Evolutionary conservation across 768 basidiomycete genomes (phyloP).

Genomic region (Suillus clintonianus): DNA sequence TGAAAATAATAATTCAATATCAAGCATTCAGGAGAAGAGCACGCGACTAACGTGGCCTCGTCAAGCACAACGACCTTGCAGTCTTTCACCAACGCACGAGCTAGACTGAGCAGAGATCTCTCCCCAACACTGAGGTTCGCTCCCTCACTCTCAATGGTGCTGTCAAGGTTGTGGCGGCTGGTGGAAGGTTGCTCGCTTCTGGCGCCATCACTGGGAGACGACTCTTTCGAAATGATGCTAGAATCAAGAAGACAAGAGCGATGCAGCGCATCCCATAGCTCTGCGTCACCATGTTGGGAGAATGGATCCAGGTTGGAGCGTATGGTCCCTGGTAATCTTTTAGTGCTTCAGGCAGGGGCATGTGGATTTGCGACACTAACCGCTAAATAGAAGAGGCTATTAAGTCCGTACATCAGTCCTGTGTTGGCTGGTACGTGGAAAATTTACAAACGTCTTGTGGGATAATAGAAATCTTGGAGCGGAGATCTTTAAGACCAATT

Average conservation of each 20-base stretch:
- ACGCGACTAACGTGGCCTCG: constrained; percentile 31
- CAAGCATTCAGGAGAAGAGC: constrained; percentile 6
- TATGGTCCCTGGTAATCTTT: constrained; percentile 58
- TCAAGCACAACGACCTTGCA: constrained; percentile 52
- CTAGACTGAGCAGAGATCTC: constrained; percentile 52
- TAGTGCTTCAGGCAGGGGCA: constrained; percentile 15
- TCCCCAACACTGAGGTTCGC: constrained; percentile 49
- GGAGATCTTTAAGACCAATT: constrained; percentile 64
- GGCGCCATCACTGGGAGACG: constrained; percentile 18
- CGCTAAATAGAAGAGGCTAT: constrained; percentile 60
- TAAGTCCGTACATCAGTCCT: constrained; percentile 4
- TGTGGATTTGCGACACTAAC: constrained; percentile 34
- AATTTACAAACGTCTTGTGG: constrained; percentile 60
- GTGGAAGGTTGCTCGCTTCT: constrained; percentile 15
- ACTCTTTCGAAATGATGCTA: constrained; percentile 15
- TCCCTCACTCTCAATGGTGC: constrained; percentile 53
- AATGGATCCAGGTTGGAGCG: constrained; percentile 89
- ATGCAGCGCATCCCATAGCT: constrained; percentile 81
- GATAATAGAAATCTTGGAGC: constrained; percentile 61
- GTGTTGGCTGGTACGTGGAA: neutral
- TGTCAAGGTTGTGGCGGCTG: constrained; percentile 51
- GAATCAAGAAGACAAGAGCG: constrained; percentile 76
- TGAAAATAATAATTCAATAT: constrained; percentile 31
- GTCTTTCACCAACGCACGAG: constrained; percentile 54
- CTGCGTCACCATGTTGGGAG: constrained; percentile 70